phyloP scores from a whole-genome alignment of 768 basidiomycete genomes.

The Hydnomerulius pinastri region DNA sequence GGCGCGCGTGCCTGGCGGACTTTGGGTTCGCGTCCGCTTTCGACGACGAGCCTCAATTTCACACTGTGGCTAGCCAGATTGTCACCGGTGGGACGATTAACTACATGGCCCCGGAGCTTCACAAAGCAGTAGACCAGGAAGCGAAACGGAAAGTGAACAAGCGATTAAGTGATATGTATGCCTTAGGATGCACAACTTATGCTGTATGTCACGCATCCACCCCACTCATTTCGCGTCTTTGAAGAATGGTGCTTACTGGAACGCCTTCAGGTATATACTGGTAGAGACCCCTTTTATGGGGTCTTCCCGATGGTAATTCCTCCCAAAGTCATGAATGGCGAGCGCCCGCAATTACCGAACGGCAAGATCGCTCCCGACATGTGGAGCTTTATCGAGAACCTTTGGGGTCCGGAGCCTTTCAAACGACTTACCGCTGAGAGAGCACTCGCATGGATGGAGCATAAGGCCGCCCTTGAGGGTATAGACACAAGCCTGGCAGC shows the following conservation, averaged over 20 bases:
- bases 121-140: not conserved
- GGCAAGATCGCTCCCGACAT: conserved; percentile 20
- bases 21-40: conserved; percentile 41
- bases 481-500: conserved; percentile 3
- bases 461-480: conserved; percentile 11
- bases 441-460: conserved; percentile 27
- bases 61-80: conserved; percentile 8
- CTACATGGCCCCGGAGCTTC: conserved; percentile 31
- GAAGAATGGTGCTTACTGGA: too few species aligned
- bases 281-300: conserved; percentile 9
- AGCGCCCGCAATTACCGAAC: conserved; percentile 18
- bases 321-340: not conserved
- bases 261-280: conserved; percentile 21
- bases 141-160: conserved; percentile 21
- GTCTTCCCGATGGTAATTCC: not conserved
- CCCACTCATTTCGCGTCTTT: too few species aligned
- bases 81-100: conserved; percentile 14
- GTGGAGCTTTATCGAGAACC: conserved; percentile 32
- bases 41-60: conserved; percentile 14
- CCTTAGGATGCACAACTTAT: conserved; percentile 43
- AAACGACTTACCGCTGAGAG: conserved; percentile 25
- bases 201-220: too few species aligned
- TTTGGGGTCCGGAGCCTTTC: conserved; percentile 23
- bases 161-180: conserved; percentile 41
- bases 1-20: conserved; percentile 50